Evolutionary conservation across 257 asterid species (phyloP), one percentile per base, ranked within the genome.

Genomic region (Penstemon barbatus): DNA sequence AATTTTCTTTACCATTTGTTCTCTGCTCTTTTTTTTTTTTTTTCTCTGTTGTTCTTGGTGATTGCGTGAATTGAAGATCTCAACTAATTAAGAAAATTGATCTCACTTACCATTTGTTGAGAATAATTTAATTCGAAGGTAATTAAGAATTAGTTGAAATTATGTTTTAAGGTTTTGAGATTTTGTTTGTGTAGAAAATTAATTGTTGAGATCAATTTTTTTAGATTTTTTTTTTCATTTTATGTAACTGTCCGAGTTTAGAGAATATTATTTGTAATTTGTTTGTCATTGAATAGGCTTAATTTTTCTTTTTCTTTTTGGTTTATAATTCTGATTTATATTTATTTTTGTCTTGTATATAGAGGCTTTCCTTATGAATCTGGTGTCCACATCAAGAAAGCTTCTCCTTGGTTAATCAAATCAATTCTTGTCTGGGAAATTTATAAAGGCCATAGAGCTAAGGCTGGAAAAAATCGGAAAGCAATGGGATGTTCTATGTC

Each of bases 401-500:
- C 70, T 73, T 65, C 69, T 64, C 59, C 70, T 53, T 63, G 25
- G 73, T 61, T 74, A 76, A 65, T 87, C 78, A 61, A 60, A 84
- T 84, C 39, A 85, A 82, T 79, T 84, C 79, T 38, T 72, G 81
- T 74, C 84, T 83, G 67, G 81, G 82, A 67, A 80, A 74, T 54
- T 82, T 87, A 36, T 25, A 25, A 25, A 25, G 33, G 33, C 33
- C 33, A 25, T 25, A 25, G 33, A 25, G 33, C 33, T 25, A 25
- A 25, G 33, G 33, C 33, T 1, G 33, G 2, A 25, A 55, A 44
- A 65, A 68, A 40, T 48, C 19, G 38, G 2, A 25, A 41, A 74
- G 87, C 79, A 63, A 90, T 93, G 99, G 99, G 99, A 81, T 93
- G 99, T 76, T 93, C 99, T 54, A 71, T 84, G 38, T 93, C 99